These are phyloP conservation scores for Cyberlindnera japonica DNA, from an alignment of 805 yeast species.

Conservation along the genomic window DNA sequence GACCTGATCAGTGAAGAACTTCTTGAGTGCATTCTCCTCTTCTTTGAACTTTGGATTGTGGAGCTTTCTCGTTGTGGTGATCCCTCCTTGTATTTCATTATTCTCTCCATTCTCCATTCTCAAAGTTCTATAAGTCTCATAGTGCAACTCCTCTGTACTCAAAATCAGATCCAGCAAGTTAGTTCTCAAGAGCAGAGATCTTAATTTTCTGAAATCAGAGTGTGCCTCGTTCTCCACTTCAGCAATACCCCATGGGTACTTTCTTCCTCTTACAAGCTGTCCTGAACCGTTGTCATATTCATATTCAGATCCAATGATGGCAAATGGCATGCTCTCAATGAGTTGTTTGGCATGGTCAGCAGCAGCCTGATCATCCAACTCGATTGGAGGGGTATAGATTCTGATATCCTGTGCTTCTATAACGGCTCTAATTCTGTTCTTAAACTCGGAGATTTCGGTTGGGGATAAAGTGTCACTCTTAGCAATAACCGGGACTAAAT, in stretches of 20 bases:
- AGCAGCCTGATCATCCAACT: constrained; percentile 67
- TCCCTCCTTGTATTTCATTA: constrained; percentile 30
- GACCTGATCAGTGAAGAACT: constrained; percentile 93
- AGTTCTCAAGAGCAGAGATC: constrained; percentile 75
- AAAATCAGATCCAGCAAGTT: constrained; percentile 78
- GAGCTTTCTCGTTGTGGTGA: constrained; percentile 45
- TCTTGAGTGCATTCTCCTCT: constrained; percentile 91
- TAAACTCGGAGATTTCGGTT: constrained; percentile 26
- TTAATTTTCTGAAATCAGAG: constrained; percentile 79
- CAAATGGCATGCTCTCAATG: constrained; percentile 84
- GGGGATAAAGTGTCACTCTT: constrained; percentile 28
- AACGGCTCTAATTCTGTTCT: constrained; percentile 67
- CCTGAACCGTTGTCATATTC: constrained; percentile 64
- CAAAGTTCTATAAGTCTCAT: constrained; percentile 70
- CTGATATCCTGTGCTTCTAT: constrained; percentile 81
- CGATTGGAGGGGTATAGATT: constrained; percentile 82
- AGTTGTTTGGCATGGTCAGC: constrained; percentile 77
- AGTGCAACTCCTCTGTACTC: constrained; percentile 78
- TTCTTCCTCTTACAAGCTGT: constrained; percentile 66
- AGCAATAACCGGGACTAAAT: constrained; percentile 77
- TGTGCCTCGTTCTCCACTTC: constrained; percentile 84
- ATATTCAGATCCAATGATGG: constrained; percentile 74
- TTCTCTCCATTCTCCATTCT: constrained; percentile 54
- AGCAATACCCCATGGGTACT: constrained; percentile 88
- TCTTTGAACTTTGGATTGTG: constrained; percentile 93